A percentile compares a stretch with the other conserved stretches of the same genome.
phyloP scores from a whole-genome alignment of 2,329 filamentous ascomycete genomes.

The Elsinoe fawcettii region DNA sequence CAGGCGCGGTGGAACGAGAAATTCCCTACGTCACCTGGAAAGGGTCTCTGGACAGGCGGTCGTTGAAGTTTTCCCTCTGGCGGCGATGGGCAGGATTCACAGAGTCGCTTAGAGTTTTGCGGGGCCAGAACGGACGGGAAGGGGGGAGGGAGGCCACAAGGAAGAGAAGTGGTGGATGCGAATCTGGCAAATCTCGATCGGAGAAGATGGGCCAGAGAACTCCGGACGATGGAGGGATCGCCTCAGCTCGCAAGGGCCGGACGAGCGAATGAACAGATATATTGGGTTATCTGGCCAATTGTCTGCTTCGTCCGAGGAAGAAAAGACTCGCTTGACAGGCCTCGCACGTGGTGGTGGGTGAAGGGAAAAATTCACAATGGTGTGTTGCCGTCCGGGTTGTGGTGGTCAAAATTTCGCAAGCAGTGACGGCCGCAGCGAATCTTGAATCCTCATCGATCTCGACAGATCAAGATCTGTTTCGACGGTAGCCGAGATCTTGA shows the following conservation, averaged over 20 bases:
- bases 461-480: not conserved
- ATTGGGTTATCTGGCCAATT: not conserved
- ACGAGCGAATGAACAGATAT: not conserved
- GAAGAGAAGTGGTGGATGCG: not conserved
- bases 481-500: conserved; percentile 2
- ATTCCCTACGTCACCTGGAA: not conserved
- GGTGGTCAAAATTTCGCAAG: not conserved
- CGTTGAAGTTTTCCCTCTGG: not conserved
- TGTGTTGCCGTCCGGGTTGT: not conserved
- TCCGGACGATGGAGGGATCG: not conserved
- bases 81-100: not conserved
- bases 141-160: not conserved
- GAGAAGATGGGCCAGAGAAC: not conserved
- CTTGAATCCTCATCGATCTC: not conserved
- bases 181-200: conserved; percentile 1
- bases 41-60: not conserved
- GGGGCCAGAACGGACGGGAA: conserved; percentile 1
- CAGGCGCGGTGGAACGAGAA: not conserved
- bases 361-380: not conserved
- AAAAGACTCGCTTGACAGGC: not conserved
- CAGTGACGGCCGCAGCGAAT: not conserved
- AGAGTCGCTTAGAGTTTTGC: conserved; percentile 7
- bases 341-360: not conserved
- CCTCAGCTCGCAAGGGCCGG: not conserved
- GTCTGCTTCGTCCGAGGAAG: not conserved